Evolutionary conservation across 106 monocot genomes (phyloP).

Genomic region (Dendrobium huoshanense): DNA sequence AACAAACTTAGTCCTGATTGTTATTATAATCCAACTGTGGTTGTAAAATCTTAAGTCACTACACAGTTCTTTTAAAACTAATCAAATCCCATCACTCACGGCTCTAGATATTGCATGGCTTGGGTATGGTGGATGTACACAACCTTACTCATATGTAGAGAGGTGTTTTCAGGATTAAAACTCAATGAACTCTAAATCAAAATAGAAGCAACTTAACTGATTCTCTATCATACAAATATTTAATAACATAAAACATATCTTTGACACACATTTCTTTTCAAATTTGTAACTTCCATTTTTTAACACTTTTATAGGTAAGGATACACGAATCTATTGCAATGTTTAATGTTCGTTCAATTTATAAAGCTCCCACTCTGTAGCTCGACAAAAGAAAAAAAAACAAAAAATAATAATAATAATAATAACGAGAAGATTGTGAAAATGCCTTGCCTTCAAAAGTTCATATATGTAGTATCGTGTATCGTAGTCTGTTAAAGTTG

Average conservation of each 20-base stretch:
- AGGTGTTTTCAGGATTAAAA: neutral
- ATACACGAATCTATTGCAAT: neutral
- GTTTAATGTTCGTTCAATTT: neutral
- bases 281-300: neutral
- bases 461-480: constrained; percentile 83
- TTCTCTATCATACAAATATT: neutral
- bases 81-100: neutral
- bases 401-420: neutral
- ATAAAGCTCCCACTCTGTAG: neutral
- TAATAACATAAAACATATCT: neutral
- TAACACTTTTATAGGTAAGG: neutral
- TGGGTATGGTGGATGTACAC: neutral
- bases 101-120: neutral
- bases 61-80: neutral
- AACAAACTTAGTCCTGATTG: neutral
- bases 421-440: neutral
- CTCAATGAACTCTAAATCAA: neutral
- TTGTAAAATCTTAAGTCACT: neutral
- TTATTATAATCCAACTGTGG: neutral
- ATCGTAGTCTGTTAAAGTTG: constrained; percentile 80
- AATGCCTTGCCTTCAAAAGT: constrained; percentile 66
- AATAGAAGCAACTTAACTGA: neutral
- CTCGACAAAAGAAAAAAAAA: neutral
- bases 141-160: neutral
- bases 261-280: neutral